Evolutionary conservation across 306 rosid genomes (phyloP).

Genomic region (Hippophae gyantsensis): DNA sequence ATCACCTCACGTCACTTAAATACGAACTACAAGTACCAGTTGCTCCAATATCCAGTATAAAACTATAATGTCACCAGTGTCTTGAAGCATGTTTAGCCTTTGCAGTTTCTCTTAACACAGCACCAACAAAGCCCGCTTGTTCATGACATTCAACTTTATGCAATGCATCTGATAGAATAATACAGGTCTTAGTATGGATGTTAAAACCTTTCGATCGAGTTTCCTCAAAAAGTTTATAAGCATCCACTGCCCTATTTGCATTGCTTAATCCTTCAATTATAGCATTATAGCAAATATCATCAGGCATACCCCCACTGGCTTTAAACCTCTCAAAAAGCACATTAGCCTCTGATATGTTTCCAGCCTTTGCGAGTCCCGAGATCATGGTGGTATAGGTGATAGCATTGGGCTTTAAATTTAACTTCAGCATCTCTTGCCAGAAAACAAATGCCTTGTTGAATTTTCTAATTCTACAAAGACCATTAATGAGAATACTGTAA

Average conservation of each 20-base stretch:
- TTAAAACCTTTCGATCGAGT: conserved; percentile 62
- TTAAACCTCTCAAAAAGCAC: conserved; percentile 68
- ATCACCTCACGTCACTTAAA: no score
- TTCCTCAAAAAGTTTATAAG: conserved; percentile 79
- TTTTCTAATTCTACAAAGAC: conserved; percentile 77
- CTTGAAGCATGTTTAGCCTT: conserved; percentile 81
- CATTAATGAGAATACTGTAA: conserved; percentile 84
- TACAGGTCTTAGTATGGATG: conserved; percentile 69
- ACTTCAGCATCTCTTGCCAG: conserved; percentile 98
- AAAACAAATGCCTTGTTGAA: conserved; percentile 90
- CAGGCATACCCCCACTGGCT: conserved; percentile 65
- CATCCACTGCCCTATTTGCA: conserved; percentile 69
- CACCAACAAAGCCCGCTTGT: conserved; percentile 88
- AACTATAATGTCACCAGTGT: conserved; percentile 36
- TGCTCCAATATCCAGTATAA: neutral
- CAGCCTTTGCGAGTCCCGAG: conserved; percentile 75
- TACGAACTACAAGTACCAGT: no score
- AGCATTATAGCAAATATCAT: conserved; percentile 75
- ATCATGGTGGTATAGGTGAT: conserved; percentile 84
- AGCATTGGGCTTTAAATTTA: conserved; percentile 68
- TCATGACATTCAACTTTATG: conserved; percentile 86
- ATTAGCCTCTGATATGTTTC: conserved; percentile 67
- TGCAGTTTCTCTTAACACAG: conserved; percentile 76
- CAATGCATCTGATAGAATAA: conserved; percentile 77
- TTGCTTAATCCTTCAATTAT: conserved; percentile 80